A percentile compares a stretch with the other conserved stretches of the same genome.
Conservation (phyloP, 495 filamentous ascomycete genomes). For the Chaetomium fimeti region DNA sequence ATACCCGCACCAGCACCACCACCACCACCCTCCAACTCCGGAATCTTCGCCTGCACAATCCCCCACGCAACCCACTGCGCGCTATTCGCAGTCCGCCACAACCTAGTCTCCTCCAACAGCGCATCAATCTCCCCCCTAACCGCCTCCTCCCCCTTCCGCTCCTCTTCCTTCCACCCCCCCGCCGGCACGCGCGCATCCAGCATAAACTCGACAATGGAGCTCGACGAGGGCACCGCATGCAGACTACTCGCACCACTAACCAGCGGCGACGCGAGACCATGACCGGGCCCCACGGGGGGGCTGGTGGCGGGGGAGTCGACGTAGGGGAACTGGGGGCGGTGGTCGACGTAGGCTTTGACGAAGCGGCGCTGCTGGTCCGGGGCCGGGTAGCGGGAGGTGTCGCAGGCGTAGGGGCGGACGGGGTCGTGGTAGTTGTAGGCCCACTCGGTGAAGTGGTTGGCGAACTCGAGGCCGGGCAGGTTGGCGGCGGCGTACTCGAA, state of each 20-base stretch:
- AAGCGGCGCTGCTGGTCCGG: conserved; percentile 79
- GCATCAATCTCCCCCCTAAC: conserved; percentile 62
- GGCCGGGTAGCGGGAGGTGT: conserved; percentile 69
- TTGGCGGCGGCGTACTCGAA: conserved; percentile 98
- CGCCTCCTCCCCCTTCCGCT: conserved; percentile 57
- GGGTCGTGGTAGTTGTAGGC: conserved; percentile 93
- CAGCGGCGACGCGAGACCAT: background rate
- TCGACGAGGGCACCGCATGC: conserved; percentile 33
- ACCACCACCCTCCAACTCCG: conserved; percentile 46
- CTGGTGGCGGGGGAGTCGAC: conserved; percentile 4
- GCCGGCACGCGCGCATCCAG: conserved; percentile 64
- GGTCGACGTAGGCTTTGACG: conserved; percentile 80
- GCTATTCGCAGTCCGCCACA: conserved; percentile 84
- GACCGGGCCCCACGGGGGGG: conserved; percentile 14
- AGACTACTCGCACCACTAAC: conserved; percentile 3
- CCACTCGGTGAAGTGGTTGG: conserved; percentile 99
- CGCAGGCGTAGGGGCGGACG: conserved; percentile 60
- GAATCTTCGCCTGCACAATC: conserved; percentile 86
- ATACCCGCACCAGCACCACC: background rate
- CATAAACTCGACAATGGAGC: conserved; percentile 61
- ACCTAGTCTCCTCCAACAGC: conserved; percentile 70
- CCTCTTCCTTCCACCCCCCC: conserved; percentile 57
- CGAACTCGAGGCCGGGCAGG: conserved; percentile 83
- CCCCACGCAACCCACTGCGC: conserved; percentile 97
- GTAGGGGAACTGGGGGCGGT: conserved; percentile 58